Base-by-base conservation (phyloP, 257 asterid genomes). In the Anisodus tanguticus region DNA sequence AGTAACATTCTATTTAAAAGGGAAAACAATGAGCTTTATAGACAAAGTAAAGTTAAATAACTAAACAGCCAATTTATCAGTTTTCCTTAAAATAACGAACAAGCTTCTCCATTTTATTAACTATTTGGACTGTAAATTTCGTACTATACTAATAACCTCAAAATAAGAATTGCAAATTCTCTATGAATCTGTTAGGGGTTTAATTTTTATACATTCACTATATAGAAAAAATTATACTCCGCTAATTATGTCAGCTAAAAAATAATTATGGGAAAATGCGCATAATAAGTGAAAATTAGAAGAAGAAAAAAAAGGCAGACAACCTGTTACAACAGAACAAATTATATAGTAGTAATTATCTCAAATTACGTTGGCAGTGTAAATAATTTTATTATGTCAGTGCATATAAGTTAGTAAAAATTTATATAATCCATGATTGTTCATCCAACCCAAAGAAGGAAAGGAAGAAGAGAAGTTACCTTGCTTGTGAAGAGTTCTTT, bases 401-500 rank as follows among this genome's bases (percentile, higher is more conserved):
- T 11, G 0, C 4, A n/a, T 43, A 9, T 47, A 72, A 26, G 13
- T 15, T 43, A 22, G 26, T 22, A 22, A 59, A 59, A n/a, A 6
- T 19, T 12, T 53, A 10, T 54, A 53, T 6, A 58, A 0, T 62
- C 19, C 13, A 57, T 1, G 60, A 55, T 4, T 57, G 3, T 57
- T 55, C 19, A 57, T 57, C 62, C 62, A 57, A 17, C n/a, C n/a
- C 2, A 19, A 9, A 12, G 4, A 10, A 71, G 22, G 11, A 19
- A 47, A 45, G 57, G 59, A 5, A 11, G 60, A 17, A 26, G 12
- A 58, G 80, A 12, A 60, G 39, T 83, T 85, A 88, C 92, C 92
- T 88, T 84, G 92, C 15, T 43, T 88, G 88, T 57, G 92, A 81
- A 17, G 91, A 83, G 82, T 68, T 81, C 78, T 86, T 86, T 35